Conservation (phyloP, 805 yeast genomes). For the Ogataea ganodermae region DNA sequence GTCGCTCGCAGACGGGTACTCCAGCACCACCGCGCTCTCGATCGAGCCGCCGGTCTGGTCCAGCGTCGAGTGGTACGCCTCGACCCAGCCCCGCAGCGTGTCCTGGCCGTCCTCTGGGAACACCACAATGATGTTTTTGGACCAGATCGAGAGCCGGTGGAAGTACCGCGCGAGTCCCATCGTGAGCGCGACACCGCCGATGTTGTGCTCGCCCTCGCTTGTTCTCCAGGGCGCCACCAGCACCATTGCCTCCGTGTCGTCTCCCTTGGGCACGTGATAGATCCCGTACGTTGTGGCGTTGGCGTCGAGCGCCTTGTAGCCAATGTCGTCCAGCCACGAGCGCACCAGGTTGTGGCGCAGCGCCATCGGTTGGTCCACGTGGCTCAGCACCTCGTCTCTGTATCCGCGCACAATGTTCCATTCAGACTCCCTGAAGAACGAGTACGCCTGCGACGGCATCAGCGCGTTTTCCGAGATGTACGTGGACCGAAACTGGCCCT, state of each 20-base stretch:
- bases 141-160: slow-evolving; percentile 88
- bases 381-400: slow-evolving; percentile 56
- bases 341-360: slow-evolving; percentile 49
- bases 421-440: slow-evolving; percentile 89
- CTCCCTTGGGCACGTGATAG: slow-evolving; percentile 92
- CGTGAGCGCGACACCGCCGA: slow-evolving; percentile 78
- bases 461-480: slow-evolving; percentile 95
- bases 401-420: slow-evolving; percentile 92
- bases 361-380: slow-evolving; percentile 32
- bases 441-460: slow-evolving; percentile 93
- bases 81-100: slow-evolving; percentile 85
- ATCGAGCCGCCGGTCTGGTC: slow-evolving; percentile 92
- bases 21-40: slow-evolving; percentile 86
- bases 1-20: slow-evolving; percentile 66
- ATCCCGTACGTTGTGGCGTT: slow-evolving; percentile 62
- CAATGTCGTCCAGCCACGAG: slow-evolving; percentile 68
- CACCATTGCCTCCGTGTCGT: slow-evolving; percentile 93
- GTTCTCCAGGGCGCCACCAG: slow-evolving; percentile 86
- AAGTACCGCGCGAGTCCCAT: slow-evolving; percentile 78
- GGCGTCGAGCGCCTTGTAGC: slow-evolving; percentile 61
- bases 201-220: slow-evolving; percentile 61
- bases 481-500: slow-evolving; percentile 80
- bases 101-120: slow-evolving; percentile 70
- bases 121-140: slow-evolving; percentile 87
- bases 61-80: slow-evolving; percentile 83